Evolutionary conservation across 495 filamentous ascomycete genomes (phyloP).

Genomic region (Apiosordaria backusii): DNA sequence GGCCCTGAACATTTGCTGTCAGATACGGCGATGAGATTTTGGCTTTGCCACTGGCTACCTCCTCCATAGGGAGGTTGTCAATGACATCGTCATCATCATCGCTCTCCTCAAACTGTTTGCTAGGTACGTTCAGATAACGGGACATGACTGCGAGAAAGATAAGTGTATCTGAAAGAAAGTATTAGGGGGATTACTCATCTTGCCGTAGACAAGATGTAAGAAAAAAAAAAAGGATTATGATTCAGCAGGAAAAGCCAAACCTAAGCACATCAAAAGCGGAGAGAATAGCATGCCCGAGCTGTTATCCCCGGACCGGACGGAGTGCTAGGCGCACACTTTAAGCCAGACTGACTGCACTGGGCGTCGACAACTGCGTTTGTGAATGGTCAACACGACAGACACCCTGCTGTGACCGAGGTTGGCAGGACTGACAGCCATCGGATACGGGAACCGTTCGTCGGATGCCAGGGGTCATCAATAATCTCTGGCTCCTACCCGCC

Average conservation of each 20-base stretch:
- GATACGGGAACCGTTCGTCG: neutral
- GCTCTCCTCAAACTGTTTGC: conserved; percentile 16
- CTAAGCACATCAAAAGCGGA: conserved; percentile 7
- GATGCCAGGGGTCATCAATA: neutral
- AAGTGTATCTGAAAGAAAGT: neutral
- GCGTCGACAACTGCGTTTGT: neutral
- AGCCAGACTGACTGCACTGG: neutral
- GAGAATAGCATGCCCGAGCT: conserved; percentile 6
- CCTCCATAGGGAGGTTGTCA: conserved; percentile 18
- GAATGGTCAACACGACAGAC: neutral
- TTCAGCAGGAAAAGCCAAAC: neutral
- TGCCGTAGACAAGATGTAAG: neutral
- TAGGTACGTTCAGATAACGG: conserved; percentile 15
- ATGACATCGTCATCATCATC: conserved; percentile 32
- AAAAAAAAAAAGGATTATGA: neutral
- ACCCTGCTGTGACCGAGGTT: neutral
- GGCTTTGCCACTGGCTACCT: neutral
- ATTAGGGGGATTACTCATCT: neutral
- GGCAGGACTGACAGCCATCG: neutral
- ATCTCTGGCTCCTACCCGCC: neutral
- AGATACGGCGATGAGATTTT: conserved; percentile 22
- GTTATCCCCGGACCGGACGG: conserved; percentile 5
- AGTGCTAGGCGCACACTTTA: neutral
- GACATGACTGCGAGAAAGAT: conserved; percentile 8
- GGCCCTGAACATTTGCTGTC: conserved; percentile 19